A percentile compares a stretch with the other conserved stretches of the same genome.
Conservation (phyloP, 768 basidiomycete genomes). For the Podaxis carcinomalis region DNA sequence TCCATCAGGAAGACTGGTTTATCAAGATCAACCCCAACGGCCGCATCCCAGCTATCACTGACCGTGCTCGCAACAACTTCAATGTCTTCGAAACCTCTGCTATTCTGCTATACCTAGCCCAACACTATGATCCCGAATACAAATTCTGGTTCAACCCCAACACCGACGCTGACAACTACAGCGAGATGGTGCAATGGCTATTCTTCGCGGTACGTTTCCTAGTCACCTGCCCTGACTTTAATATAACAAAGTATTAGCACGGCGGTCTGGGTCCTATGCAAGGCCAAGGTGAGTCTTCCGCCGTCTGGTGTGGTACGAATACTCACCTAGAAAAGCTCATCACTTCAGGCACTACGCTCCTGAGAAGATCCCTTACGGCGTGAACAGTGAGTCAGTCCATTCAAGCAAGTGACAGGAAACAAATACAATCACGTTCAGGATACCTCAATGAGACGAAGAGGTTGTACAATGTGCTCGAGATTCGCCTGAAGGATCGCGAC, state of each 20-base stretch:
- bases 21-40: conserved; percentile 72
- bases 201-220: conserved; percentile 62
- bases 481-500: conserved; percentile 67
- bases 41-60: conserved; percentile 64
- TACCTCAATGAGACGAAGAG: conserved; percentile 81
- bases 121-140: conserved; percentile 76
- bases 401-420: conserved; percentile 4
- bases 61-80: conserved; percentile 59
- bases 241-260: conserved; percentile 38
- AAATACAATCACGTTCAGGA: conserved; percentile 32
- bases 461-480: conserved; percentile 79
- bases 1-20: conserved; percentile 59
- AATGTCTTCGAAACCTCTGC: conserved; percentile 74
- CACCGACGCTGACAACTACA: conserved; percentile 53
- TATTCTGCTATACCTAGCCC: conserved; percentile 77
- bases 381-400: conserved; percentile 44
- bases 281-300: conserved; percentile 43
- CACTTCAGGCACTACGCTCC: conserved; percentile 67
- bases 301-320: neutral
- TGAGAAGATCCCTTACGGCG: conserved; percentile 66
- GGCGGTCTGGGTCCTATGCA: conserved; percentile 89
- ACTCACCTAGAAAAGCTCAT: conserved; percentile 37
- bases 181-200: conserved; percentile 80
- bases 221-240: neutral
- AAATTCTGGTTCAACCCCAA: conserved; percentile 61